Evolutionary conservation across 371 early-diverging fungal genomes (phyloP).

Genomic region (Mortierella sp.): DNA sequence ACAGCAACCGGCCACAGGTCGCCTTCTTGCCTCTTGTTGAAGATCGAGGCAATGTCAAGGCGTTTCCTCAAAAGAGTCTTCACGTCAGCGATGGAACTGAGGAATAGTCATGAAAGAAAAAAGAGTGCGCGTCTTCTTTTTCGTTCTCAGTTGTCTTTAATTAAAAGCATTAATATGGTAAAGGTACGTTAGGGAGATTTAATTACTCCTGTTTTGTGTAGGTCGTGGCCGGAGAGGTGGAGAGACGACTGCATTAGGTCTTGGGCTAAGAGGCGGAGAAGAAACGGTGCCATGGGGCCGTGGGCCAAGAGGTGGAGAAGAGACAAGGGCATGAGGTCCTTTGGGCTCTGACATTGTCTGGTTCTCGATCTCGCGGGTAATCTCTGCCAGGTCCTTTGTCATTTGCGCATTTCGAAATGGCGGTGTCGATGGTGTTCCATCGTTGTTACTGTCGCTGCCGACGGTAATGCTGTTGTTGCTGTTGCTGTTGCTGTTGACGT

Average conservation of each 20-base stretch:
- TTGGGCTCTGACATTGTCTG: slow-evolving; percentile 27
- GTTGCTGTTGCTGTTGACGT: background rate
- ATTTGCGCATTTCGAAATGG: slow-evolving; percentile 38
- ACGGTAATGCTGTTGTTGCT: background rate
- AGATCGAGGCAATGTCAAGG: slow-evolving; percentile 10
- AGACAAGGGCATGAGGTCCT: slow-evolving; percentile 39
- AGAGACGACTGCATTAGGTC: background rate
- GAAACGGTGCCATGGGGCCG: background rate
- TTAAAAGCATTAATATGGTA: background rate
- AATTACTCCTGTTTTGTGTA: background rate
- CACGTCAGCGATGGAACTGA: background rate
- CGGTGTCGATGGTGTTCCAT: background rate
- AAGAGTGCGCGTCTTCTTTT: too few relatives aligned
- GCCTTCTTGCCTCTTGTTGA: slow-evolving; percentile 18
- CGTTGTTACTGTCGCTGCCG: background rate
- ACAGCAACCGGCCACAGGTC: slow-evolving; percentile 28
- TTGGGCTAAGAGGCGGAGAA: background rate
- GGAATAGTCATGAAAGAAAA: background rate
- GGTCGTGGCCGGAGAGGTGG: background rate
- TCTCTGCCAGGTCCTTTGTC: slow-evolving; percentile 36
- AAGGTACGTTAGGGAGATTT: background rate
- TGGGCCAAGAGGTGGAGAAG: background rate
- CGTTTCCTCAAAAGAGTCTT: slow-evolving; percentile 20
- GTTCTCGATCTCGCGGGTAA: slow-evolving; percentile 31
- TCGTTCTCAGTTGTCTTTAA: background rate